Conservation (phyloP, 768 basidiomycete genomes). For the Mycena albidolilacea region DNA sequence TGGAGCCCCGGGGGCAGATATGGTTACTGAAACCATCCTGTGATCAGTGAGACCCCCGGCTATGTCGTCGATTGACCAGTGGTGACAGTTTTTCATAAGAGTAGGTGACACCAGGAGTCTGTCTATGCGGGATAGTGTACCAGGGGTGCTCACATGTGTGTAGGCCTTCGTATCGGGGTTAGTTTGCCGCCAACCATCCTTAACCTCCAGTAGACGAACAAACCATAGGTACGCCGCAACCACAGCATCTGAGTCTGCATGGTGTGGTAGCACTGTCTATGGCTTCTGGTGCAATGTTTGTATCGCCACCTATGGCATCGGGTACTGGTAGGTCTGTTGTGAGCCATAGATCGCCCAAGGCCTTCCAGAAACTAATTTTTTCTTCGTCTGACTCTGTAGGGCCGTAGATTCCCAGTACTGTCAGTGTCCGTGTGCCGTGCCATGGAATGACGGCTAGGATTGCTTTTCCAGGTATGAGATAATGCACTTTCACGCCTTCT, state of each 20-base stretch:
- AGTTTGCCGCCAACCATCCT: not conserved
- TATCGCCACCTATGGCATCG: constrained; percentile 41
- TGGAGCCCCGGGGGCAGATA: not conserved
- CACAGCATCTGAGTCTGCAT: not conserved
- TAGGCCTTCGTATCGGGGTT: not conserved
- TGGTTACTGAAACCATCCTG: too few relatives aligned
- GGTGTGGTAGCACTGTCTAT: constrained; percentile 10
- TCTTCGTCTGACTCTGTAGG: constrained; percentile 22
- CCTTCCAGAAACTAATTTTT: constrained; percentile 38
- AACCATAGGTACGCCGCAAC: not conserved
- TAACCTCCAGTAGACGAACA: not conserved
- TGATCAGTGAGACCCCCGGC: too few relatives aligned
- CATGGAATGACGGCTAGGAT: too few relatives aligned
- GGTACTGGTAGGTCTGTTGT: not conserved
- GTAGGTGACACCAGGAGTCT: too few relatives aligned
- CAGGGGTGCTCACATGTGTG: not conserved
- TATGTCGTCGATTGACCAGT: too few relatives aligned
- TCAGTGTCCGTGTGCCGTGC: too few relatives aligned
- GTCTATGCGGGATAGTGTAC: not conserved
- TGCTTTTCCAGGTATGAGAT: too few relatives aligned
- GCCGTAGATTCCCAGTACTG: too few relatives aligned
- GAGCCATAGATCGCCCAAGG: constrained; percentile 2
- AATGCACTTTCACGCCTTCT: too few relatives aligned
- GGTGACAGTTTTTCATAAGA: too few relatives aligned
- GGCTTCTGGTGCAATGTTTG: constrained; percentile 41